Base-by-base conservation (phyloP, 176 grass and related monocot genomes). In the Neostapfia colusana region DNA sequence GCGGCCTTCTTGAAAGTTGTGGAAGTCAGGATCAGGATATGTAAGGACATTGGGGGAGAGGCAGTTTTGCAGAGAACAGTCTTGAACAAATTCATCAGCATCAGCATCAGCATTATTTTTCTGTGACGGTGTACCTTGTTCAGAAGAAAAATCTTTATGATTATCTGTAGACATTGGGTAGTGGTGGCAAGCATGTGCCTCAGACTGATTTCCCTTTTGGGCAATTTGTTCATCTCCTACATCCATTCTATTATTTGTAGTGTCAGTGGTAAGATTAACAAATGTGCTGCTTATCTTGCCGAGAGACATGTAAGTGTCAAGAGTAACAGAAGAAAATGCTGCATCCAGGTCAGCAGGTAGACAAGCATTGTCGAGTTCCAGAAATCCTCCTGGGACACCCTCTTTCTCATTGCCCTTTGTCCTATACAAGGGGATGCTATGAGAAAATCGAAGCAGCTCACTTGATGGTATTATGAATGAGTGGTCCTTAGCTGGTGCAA, bases 401-500 rank as follows among this genome's bases (percentile, higher is more conserved):
- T 80, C 86, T 44, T 89, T 93, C 82, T 98, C 89, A 66, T 10
- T 86, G 57, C 89, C 95, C 42, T 74, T 76, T 82, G 93, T 87
- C 79, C 79, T 87, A 86, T 88, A 88, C 67, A 68, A 81, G 31
- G 89, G 91, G 67, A 98, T 72, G 28, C 60, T 69, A 72, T 98
- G 95, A 69, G 95, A 94, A 87, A 98, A 98, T 65, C 84, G 80
- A 72, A 98, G 95, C 21, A 90, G 73, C 73, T 92, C 91, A 49
- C 66, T 83, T 50, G 84, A 73, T 57, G 84, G 80, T 78, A 98
- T 72, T 40, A 83, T 61, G 43, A 83, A 77, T 69, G 79, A 23
- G 15, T 61, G 77, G 17, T 85, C 83, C 36, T 81, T 82, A 24
- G 62, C 75, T 83, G 58, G 42, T 11, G 77, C 76, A 84, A 94